phyloP scores from a whole-genome alignment of 768 basidiomycete genomes.

The Epithele typhae region DNA sequence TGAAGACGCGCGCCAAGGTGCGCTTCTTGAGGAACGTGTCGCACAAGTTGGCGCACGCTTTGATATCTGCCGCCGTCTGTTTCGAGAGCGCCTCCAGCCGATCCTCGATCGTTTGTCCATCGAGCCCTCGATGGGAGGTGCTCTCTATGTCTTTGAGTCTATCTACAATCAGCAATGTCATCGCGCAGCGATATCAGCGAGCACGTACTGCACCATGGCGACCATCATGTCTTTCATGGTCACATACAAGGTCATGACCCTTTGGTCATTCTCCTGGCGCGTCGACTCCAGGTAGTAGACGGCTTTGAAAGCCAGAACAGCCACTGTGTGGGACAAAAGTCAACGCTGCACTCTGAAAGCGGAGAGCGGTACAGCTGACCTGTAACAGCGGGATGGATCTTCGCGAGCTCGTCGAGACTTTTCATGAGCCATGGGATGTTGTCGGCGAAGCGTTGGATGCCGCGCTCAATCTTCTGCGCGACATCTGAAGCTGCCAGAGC shows the following conservation, averaged over 20 bases:
- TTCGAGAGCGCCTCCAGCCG: slow-evolving; percentile 28
- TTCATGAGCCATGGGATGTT: slow-evolving; percentile 23
- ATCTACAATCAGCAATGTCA: neutral
- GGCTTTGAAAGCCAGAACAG: slow-evolving; percentile 44
- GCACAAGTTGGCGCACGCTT: slow-evolving; percentile 29
- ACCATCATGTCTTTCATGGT: slow-evolving; percentile 49
- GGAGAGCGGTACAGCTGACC: slow-evolving; percentile 10
- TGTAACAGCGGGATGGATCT: slow-evolving; percentile 24
- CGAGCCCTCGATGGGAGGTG: slow-evolving; percentile 18
- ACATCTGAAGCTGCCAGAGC: too few relatives aligned
- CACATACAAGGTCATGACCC: slow-evolving; percentile 39
- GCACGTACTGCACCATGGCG: slow-evolving; percentile 40
- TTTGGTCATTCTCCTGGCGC: slow-evolving; percentile 45
- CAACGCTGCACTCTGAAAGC: neutral
- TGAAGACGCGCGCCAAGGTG: slow-evolving; percentile 25
- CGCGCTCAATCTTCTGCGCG: too few relatives aligned
- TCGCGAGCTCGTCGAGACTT: slow-evolving; percentile 22
- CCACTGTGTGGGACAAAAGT: slow-evolving; percentile 26
- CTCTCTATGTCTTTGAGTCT: neutral
- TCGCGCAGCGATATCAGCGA: neutral
- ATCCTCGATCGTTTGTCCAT: slow-evolving; percentile 30
- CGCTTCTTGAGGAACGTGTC: slow-evolving; percentile 30
- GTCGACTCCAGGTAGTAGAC: slow-evolving; percentile 43
- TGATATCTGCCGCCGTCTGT: slow-evolving; percentile 26
- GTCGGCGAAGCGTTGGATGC: too few relatives aligned